Evolutionary conservation across 2,329 filamentous ascomycete species (phyloP).

Genomic region (Aplosporella prunicola): DNA sequence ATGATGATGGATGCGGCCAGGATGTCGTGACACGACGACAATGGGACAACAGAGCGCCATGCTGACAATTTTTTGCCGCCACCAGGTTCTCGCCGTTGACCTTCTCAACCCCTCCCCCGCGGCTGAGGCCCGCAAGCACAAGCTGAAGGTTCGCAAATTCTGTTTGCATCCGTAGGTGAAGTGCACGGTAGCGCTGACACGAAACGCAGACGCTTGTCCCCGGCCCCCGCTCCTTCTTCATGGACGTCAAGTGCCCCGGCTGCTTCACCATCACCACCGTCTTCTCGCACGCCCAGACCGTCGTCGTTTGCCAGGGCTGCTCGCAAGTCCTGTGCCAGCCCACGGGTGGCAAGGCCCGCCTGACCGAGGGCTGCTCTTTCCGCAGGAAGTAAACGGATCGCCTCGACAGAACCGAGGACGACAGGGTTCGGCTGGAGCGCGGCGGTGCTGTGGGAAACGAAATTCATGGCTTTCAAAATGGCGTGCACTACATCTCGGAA

Average conservation of each 20-base stretch:
- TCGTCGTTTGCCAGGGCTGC: conserved; percentile 98
- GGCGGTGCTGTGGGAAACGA: conserved; percentile 20
- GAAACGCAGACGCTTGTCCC: conserved; percentile 73
- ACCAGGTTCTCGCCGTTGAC: conserved; percentile 98
- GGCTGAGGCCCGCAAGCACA: conserved; percentile 99
- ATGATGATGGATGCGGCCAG: conserved; percentile 5
- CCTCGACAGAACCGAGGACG: conserved; percentile 24
- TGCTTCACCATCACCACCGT: conserved; percentile 99
- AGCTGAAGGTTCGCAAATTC: conserved; percentile 79
- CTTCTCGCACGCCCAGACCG: conserved; percentile 99
- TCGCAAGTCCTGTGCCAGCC: conserved; percentile 99
- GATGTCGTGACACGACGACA: conserved; percentile 11
- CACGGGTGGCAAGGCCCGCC: conserved; percentile 95
- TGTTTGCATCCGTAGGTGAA: background rate
- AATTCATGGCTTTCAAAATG: conserved; percentile 26
- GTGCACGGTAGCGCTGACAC: conserved; percentile 5
- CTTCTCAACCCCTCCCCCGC: conserved; percentile 97
- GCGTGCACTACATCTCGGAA: conserved; percentile 21
- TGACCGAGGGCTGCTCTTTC: conserved; percentile 99
- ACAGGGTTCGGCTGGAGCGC: conserved; percentile 26
- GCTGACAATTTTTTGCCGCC: conserved; percentile 16
- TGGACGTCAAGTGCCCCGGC: conserved; percentile 99
- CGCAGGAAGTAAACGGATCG: conserved; percentile 83
- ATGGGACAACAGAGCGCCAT: conserved; percentile 1
- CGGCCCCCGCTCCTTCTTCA: conserved; percentile 98